Base-by-base conservation (phyloP, 176 grass and related monocot genomes). In the Thalia dealbata region DNA sequence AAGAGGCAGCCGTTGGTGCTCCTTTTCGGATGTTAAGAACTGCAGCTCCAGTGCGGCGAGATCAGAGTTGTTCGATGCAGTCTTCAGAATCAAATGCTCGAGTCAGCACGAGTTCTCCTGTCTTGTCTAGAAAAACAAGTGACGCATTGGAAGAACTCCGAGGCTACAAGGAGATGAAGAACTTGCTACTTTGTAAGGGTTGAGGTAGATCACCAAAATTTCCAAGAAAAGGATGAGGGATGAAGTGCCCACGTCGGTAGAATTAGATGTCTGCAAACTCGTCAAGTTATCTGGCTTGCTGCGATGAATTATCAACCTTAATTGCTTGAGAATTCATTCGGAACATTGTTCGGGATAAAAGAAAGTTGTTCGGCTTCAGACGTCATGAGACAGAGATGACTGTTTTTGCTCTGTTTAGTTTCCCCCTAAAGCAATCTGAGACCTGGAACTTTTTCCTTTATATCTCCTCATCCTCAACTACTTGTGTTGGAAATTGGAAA, bases 1-100 rank as follows among this genome's bases (percentile, higher is more conserved):
- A 86, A 86, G 83, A 90, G 69, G 93, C 93, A 24, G 81, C 82
- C n/a, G 87, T 97, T 25, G 90, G 90, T 56, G 80, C 67, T 82
- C 76, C 92, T 68, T 81, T 97, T 62, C 81, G 84, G 58, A 87
- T 92, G 61, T 77, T 97, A 73, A 88, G 51, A 75, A 78, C 67
- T 10, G 87, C 95, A 19, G 52, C 67, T 0, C 84, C 95, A 0
- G 76, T 97, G 56, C 82, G 90, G 14, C 56, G 28, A 67, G 83
- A 90, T 67, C 84, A 80, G 72, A 82, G 73, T 61, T 82, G 69
- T 78, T 80, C 82, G n/a, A 84, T 81, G 29, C 84, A 92, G 21
- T 67, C 73, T 27, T 76, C 82, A 52, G 82, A 92, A 52, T 79
- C 86, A 56, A 81, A 70, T 30, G 65, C 75, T 30, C 75, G 71